A percentile compares a stretch with the other conserved stretches of the same genome.
phyloP scores from a whole-genome alignment of 306 rosid species.

The Potentilla sterilis region DNA sequence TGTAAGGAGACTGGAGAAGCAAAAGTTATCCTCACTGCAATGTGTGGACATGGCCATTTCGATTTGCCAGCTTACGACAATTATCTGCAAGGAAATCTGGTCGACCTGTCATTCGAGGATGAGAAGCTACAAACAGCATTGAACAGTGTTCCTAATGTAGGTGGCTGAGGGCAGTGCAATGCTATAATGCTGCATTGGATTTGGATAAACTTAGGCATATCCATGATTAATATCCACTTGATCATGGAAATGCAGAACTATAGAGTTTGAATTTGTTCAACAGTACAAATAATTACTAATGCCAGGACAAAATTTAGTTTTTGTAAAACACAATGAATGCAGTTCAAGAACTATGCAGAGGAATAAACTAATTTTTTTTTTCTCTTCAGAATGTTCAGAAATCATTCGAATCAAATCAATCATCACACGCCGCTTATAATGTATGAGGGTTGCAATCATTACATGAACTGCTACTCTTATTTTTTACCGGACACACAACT shows the following conservation, averaged over 20 bases:
- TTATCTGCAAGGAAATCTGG: slow-evolving; percentile 81
- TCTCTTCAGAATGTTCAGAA: not conserved
- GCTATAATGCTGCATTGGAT: not conserved
- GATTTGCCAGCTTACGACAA: slow-evolving; percentile 79
- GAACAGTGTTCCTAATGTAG: slow-evolving; percentile 54
- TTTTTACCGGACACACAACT: too few relatives aligned
- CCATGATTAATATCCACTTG: not conserved
- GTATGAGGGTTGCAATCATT: too few relatives aligned
- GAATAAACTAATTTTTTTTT: not conserved
- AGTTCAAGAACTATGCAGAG: not conserved
- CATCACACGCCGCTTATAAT: too few relatives aligned
- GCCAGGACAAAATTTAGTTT: not conserved
- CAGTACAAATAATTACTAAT: not conserved
- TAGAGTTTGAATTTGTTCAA: not conserved
- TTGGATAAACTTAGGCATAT: not conserved
- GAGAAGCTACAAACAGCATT: slow-evolving; percentile 57
- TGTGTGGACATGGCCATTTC: slow-evolving; percentile 98
- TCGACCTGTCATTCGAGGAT: slow-evolving; percentile 73
- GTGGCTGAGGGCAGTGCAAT: slow-evolving; percentile 23
- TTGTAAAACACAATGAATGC: not conserved
- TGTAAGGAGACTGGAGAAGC: slow-evolving; percentile 79
- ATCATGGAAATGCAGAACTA: not conserved
- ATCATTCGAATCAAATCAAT: too few relatives aligned
- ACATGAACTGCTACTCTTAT: too few relatives aligned
- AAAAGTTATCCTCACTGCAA: slow-evolving; percentile 87